Conservation (phyloP, 2,329 filamentous ascomycete genomes). For the Fusarium subtropicale region DNA sequence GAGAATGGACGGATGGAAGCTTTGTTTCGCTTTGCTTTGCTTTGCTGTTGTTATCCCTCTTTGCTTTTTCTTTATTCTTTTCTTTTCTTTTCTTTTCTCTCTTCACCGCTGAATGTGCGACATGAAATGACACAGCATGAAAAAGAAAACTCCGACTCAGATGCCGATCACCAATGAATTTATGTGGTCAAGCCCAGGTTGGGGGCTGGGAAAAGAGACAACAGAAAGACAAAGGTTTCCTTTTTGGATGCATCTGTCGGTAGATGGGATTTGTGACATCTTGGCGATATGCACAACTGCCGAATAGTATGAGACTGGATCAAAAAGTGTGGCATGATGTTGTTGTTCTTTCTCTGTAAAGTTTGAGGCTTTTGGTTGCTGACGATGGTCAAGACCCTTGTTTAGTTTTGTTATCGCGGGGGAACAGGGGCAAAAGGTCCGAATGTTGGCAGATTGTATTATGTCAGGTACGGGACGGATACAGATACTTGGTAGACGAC, state of each 20-base stretch:
- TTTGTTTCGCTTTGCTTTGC: background rate
- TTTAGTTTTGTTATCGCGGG: conserved; percentile 14
- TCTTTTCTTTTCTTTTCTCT: background rate
- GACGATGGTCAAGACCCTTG: background rate
- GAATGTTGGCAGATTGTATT: background rate
- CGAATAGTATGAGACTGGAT: background rate
- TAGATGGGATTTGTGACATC: background rate
- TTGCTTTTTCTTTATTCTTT: background rate
- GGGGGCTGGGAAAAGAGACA: conserved; percentile 25
- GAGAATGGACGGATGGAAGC: no score
- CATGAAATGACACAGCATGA: conserved; percentile 10
- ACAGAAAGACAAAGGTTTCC: conserved; percentile 4
- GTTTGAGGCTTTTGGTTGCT: background rate
- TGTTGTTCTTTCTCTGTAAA: background rate
- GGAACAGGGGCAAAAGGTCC: conserved; percentile 33
- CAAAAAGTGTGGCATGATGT: background rate
- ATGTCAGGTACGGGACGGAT: background rate
- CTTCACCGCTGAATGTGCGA: conserved; percentile 19
- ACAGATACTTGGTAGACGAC: no score
- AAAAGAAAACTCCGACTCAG: conserved; percentile 10
- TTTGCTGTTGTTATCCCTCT: background rate
- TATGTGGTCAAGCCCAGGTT: background rate
- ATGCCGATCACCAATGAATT: background rate
- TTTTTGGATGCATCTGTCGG: background rate
- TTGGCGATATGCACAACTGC: conserved; percentile 1